A percentile compares a stretch with the other conserved stretches of the same genome.
Evolutionary conservation across 768 basidiomycete species (phyloP).

Genomic region (Wakefieldia striispora): DNA sequence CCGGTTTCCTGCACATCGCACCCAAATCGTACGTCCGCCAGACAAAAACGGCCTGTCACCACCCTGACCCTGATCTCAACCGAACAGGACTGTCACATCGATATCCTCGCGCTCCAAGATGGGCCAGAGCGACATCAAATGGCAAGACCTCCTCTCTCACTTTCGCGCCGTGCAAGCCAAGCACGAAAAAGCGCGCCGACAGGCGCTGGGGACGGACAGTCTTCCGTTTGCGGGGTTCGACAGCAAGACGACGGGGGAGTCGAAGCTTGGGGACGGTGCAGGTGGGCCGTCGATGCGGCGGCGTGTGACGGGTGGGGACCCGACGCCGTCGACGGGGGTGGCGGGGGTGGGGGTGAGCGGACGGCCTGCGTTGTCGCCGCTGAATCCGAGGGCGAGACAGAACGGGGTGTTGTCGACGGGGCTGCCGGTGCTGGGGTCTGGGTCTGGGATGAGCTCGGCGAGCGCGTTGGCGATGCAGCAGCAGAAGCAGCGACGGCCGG

Average conservation of each 20-base stretch:
- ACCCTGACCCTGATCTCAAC: constrained; percentile 22
- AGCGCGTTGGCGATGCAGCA: constrained; percentile 30
- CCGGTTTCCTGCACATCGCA: constrained; percentile 89
- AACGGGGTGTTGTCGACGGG: constrained; percentile 40
- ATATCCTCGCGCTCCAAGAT: constrained; percentile 70
- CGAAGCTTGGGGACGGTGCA: constrained; percentile 10
- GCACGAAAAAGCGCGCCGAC: constrained; percentile 89
- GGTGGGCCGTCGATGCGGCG: constrained; percentile 58
- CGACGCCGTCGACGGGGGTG: constrained; percentile 26
- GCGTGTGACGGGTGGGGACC: constrained; percentile 57
- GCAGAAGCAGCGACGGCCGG: constrained; percentile 41
- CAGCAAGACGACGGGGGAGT: constrained; percentile 31
- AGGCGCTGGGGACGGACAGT: constrained; percentile 64
- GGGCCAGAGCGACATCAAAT: constrained; percentile 89
- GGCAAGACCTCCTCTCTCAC: constrained; percentile 91
- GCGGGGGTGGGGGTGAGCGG: constrained; percentile 12
- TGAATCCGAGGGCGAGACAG: constrained; percentile 69
- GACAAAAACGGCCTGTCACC: too few relatives aligned
- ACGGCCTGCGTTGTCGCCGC: constrained; percentile 58
- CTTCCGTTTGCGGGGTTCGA: constrained; percentile 46
- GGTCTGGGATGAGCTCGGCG: constrained; percentile 9
- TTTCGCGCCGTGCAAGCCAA: constrained; percentile 87
- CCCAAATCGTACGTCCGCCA: constrained; percentile 74
- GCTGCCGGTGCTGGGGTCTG: constrained; percentile 36
- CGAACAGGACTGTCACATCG: constrained; percentile 28